Percentiles rank a stretch among this genome's conserved stretches.
Evolutionary conservation across 768 basidiomycete genomes (phyloP).

Genomic region (Tulasnella sp.): DNA sequence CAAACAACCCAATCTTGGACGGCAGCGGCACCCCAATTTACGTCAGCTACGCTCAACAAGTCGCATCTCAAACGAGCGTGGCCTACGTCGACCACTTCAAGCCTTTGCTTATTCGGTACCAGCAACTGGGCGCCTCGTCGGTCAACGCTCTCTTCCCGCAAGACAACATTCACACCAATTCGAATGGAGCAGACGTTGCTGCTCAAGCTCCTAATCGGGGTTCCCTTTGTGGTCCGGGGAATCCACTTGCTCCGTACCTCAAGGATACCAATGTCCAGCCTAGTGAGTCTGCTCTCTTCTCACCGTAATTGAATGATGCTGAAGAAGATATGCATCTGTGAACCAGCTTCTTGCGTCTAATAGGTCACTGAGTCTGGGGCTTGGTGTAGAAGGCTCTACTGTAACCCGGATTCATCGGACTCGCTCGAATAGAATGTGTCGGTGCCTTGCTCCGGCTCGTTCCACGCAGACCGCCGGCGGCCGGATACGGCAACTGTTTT

Average conservation of each 20-base stretch:
- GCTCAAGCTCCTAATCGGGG: constrained; percentile 11
- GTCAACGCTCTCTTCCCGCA: constrained; percentile 14
- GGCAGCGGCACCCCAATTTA: constrained; percentile 16
- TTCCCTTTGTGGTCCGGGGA: not conserved
- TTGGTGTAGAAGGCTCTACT: not conserved
- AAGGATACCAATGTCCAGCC: constrained; percentile 6
- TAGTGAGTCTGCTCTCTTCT: not conserved
- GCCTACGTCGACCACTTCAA: constrained; percentile 18
- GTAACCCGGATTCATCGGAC: not conserved
- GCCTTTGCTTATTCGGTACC: not conserved
- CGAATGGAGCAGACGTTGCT: not conserved
- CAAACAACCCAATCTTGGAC: constrained; percentile 24
- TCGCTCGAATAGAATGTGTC: not conserved
- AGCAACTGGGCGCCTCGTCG: not conserved
- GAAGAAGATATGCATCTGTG: not conserved
- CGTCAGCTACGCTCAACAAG: constrained; percentile 14
- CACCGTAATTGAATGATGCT: not conserved
- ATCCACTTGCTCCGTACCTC: constrained; percentile 17
- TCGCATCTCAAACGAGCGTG: not conserved
- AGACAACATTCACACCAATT: constrained; percentile 21
- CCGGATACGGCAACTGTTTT: not conserved
- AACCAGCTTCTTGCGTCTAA: not conserved
- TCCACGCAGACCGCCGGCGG: not conserved
- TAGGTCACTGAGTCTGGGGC: not conserved
- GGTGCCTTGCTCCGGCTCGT: not conserved